A percentile compares a stretch with the other conserved stretches of the same genome.
Evolutionary conservation across 768 basidiomycete genomes (phyloP).

Genomic region (Podaxis pistillaris): DNA sequence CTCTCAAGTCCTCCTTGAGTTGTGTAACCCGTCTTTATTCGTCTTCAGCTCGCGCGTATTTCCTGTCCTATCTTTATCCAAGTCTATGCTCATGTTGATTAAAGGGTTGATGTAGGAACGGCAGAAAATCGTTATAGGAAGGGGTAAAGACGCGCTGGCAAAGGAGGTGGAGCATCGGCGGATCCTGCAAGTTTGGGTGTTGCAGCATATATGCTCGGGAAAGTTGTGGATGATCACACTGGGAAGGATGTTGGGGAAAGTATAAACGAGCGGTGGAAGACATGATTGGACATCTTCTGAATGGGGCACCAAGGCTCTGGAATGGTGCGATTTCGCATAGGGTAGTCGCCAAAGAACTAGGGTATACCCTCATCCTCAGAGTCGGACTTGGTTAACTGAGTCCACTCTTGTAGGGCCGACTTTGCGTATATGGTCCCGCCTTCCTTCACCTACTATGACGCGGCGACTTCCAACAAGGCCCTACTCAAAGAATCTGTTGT

Average conservation of each 20-base stretch:
- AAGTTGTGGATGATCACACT: not conserved
- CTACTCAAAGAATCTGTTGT: conserved; percentile 33
- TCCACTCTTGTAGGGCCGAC: not conserved
- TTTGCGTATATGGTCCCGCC: conserved; percentile 50
- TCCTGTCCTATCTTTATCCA: not conserved
- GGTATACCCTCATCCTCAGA: not conserved
- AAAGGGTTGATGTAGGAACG: not conserved
- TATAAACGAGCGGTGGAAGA: not conserved
- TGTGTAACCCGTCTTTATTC: not conserved
- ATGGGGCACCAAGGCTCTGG: not conserved
- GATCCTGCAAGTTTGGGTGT: not conserved
- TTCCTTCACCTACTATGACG: conserved; percentile 47
- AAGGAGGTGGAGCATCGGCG: not conserved
- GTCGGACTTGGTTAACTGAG: not conserved
- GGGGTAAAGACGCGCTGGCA: not conserved
- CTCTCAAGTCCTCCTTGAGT: not conserved
- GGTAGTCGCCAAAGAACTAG: not conserved
- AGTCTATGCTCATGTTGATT: not conserved
- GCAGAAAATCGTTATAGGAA: not conserved
- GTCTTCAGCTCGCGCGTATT: not conserved
- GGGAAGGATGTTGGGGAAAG: not conserved
- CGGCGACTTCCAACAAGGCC: conserved; percentile 30
- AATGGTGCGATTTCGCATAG: not conserved
- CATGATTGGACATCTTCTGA: not conserved
- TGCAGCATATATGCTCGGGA: not conserved